phyloP scores from a whole-genome alignment of 768 basidiomycete genomes.

The Austroboletus festivus region DNA sequence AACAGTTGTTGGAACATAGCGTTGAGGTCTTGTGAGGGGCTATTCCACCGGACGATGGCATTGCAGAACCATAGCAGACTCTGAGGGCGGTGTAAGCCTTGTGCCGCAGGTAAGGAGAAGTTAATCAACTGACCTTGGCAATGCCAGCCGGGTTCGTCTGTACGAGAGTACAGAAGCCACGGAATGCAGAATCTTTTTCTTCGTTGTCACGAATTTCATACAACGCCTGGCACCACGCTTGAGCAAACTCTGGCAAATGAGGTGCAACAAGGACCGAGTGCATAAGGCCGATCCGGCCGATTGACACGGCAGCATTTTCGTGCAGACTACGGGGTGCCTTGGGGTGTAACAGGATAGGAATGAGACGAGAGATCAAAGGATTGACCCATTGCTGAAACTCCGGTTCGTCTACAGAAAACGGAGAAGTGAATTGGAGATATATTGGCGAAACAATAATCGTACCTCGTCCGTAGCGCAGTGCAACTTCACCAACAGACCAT shows the following conservation, averaged over 20 bases:
- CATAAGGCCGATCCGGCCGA: slow-evolving; percentile 93
- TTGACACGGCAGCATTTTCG: slow-evolving; percentile 98
- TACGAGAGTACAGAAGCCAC: slow-evolving; percentile 93
- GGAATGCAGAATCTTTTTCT: slow-evolving; percentile 98
- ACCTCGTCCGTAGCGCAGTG: slow-evolving; percentile 86
- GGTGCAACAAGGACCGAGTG: slow-evolving; percentile 88
- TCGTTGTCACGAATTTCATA: slow-evolving; percentile 99
- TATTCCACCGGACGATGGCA: slow-evolving; percentile 92
- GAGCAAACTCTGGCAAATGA: slow-evolving; percentile 84
- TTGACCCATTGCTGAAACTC: slow-evolving; percentile 93
- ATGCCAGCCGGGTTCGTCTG: slow-evolving; percentile 93
- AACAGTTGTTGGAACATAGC: slow-evolving; percentile 91
- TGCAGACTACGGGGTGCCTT: slow-evolving; percentile 92
- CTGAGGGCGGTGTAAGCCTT: slow-evolving; percentile 38
- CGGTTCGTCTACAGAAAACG: slow-evolving; percentile 52
- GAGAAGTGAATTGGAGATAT: slow-evolving; percentile 3
- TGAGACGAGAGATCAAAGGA: slow-evolving; percentile 79
- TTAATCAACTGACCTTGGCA: slow-evolving; percentile 62
- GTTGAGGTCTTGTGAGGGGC: slow-evolving; percentile 88
- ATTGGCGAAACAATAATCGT: neutral
- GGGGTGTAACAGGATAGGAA: slow-evolving; percentile 89
- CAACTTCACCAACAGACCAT: slow-evolving; percentile 99
- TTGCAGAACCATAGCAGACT: slow-evolving; percentile 98
- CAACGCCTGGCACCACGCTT: slow-evolving; percentile 94
- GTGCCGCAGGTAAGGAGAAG: neutral